Evolutionary conservation across 2,329 filamentous ascomycete genomes (phyloP), one percentile per base, ranked within the genome.

Genomic region (Trichoderma asperellum): DNA sequence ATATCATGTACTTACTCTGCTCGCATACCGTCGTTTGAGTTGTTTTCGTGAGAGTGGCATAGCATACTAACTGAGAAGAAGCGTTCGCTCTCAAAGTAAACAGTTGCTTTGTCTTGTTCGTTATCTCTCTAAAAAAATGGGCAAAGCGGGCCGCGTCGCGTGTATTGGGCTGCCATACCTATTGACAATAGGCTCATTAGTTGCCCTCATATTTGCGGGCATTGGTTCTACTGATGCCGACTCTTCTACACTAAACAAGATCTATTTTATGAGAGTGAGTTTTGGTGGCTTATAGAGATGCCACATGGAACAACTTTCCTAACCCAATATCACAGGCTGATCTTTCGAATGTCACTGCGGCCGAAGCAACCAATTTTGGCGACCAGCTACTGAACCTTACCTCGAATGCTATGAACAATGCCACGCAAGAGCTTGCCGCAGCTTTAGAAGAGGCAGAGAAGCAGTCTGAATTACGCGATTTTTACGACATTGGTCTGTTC

Each of bases 211-310:
- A 29, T 68, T 68, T 32, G 65, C 60, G 29, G 65, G 65, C 21
- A 53, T 60, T 37, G 65, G 65, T 8, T 68, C 65, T 11, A 68
- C 65, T 14, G 57, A 59, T n/a, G 47, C 21, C 5, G 65, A 68
- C 24, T 68, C 65, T 29, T 29, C 65, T n/a, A 60, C 56, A 12
- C 11, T 53, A 37, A 52, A 34, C 40, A 53, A 53, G 40, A 21
- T 68, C 8, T 68, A 21, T 53, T 68, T 68, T 32, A 60, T 68
- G 57, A 68, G 65, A 27, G 65, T 68, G 35, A 37, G 65, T 60
- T 32, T 34, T 12, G 24, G 27, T 16, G 18, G 24, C 3, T 61
- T 8, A 12, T 10, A 12, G 37, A 47, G 6, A 29, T 47, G 37
- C 3, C 29, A 5, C 24, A 2, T n/a, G 7, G 14, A 16, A 2